phyloP scores from a whole-genome alignment of 2,329 filamentous ascomycete species.

The Pseudocercospora eumusae region DNA sequence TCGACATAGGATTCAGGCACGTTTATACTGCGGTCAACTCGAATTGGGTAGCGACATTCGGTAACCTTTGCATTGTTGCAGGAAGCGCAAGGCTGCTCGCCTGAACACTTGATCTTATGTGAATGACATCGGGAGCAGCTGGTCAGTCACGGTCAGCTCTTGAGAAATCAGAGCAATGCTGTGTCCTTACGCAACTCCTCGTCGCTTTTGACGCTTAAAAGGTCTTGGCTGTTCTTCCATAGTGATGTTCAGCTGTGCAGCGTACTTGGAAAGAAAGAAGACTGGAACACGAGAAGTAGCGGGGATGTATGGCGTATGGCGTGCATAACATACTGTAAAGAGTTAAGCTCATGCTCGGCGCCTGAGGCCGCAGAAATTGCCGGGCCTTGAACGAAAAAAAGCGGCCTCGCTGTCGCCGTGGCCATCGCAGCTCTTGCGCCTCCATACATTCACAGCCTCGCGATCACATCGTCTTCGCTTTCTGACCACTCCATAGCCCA shows the following conservation, averaged over 20 bases:
- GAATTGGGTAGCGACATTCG: constrained; percentile 25
- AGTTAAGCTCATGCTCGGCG: neutral
- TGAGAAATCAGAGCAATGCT: neutral
- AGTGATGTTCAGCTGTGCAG: neutral
- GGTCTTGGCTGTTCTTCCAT: constrained; percentile 8
- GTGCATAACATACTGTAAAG: neutral
- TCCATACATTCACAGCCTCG: constrained; percentile 3
- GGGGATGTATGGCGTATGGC: neutral
- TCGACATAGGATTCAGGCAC: constrained; percentile 32
- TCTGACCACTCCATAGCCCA: neutral
- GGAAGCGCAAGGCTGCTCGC: constrained; percentile 31
- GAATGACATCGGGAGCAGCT: constrained; percentile 33
- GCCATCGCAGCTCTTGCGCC: neutral
- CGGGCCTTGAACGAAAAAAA: neutral
- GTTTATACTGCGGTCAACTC: constrained; percentile 31
- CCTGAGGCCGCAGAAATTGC: neutral
- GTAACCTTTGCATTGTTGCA: constrained; percentile 28
- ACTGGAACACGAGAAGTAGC: neutral
- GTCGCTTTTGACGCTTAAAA: constrained; percentile 23
- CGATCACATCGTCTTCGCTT: constrained; percentile 8
- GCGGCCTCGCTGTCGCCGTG: neutral
- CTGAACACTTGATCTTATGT: constrained; percentile 36
- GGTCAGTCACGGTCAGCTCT: constrained; percentile 2
- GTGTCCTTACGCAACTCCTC: constrained; percentile 18
- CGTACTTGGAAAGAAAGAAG: too few species aligned